A percentile compares a stretch with the other conserved stretches of the same genome.
Evolutionary conservation across 2,329 filamentous ascomycete species (phyloP).

Genomic region (Aspergillus costaricaensis): DNA sequence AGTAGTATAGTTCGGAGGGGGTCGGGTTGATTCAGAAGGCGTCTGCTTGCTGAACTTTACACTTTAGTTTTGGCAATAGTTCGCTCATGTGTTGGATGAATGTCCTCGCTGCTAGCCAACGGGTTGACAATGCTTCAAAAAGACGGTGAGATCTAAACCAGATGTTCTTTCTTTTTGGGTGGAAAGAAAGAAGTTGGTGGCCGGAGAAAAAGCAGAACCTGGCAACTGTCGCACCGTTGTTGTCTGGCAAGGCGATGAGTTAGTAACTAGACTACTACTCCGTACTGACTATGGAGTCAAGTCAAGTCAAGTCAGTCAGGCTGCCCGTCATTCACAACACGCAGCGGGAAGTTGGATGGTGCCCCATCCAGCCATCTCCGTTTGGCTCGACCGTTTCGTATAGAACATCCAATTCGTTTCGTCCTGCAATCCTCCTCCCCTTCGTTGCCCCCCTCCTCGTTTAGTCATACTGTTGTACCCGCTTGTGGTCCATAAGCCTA

Average conservation of each 20-base stretch:
- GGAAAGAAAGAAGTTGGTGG: no score
- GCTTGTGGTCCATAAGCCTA: not conserved
- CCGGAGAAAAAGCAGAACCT: not conserved
- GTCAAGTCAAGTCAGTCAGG: not conserved
- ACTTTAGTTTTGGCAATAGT: not conserved
- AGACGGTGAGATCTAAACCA: not conserved
- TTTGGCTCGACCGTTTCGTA: conserved; percentile 9
- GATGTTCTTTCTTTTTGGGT: not conserved
- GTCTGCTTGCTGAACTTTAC: conserved; percentile 1
- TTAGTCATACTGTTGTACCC: not conserved
- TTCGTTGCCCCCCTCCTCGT: not conserved
- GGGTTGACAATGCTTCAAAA: not conserved
- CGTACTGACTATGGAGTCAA: no score
- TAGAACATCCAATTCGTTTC: conserved; percentile 3
- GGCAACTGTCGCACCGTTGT: not conserved
- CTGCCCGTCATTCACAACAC: not conserved
- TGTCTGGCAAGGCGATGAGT: not conserved
- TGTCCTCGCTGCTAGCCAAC: not conserved
- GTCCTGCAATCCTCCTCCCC: not conserved
- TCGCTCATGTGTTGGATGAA: not conserved
- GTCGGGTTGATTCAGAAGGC: conserved; percentile 5
- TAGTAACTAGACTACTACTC: not conserved
- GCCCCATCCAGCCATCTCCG: conserved; percentile 5
- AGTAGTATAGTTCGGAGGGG: not conserved
- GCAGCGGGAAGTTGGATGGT: not conserved